Conservation (phyloP, 1,284 basidiomycete species). For the Boletus semigastroideus region DNA sequence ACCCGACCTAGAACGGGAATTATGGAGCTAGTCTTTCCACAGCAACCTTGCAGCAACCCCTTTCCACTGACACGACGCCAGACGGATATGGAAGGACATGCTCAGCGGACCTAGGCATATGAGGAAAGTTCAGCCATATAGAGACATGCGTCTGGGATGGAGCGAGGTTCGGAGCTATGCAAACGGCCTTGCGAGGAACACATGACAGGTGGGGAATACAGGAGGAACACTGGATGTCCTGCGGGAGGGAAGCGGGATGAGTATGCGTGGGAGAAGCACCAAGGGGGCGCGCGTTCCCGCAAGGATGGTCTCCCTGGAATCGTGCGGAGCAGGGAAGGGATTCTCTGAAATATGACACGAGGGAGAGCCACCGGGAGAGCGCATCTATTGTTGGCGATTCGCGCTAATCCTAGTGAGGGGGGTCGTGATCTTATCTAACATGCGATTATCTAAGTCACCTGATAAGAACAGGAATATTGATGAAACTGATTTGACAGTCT, state of each 20-base stretch:
- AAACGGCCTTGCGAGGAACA: conserved; percentile 6
- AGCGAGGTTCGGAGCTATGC: conserved; percentile 8
- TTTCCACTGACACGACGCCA: conserved; percentile 16
- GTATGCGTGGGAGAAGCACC: conserved; percentile 5
- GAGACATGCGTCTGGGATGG: neutral
- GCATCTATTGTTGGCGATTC: conserved; percentile 19
- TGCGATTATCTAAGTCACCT: conserved; percentile 11
- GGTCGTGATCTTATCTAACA: conserved; percentile 18
- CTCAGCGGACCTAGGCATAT: neutral
- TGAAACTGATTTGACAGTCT: neutral
- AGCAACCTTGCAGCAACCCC: conserved; percentile 23
- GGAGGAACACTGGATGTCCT: conserved; percentile 2
- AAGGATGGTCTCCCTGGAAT: conserved; percentile 5
- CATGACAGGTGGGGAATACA: conserved; percentile 3
- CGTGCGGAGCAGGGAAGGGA: conserved; percentile 16
- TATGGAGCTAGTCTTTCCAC: conserved; percentile 16
- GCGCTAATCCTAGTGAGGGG: neutral
- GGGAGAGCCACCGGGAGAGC: conserved; percentile 1
- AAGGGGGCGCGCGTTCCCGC: conserved; percentile 5
- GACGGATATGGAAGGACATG: conserved; percentile 16
- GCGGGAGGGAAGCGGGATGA: neutral
- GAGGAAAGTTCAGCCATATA: neutral
- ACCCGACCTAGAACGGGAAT: conserved; percentile 12
- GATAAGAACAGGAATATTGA: neutral
- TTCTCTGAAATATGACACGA: conserved; percentile 14